Evolutionary conservation across 1,284 basidiomycete species (phyloP), one percentile per base, ranked within the genome.

Genomic region (Papiliotrema terrestris): DNA sequence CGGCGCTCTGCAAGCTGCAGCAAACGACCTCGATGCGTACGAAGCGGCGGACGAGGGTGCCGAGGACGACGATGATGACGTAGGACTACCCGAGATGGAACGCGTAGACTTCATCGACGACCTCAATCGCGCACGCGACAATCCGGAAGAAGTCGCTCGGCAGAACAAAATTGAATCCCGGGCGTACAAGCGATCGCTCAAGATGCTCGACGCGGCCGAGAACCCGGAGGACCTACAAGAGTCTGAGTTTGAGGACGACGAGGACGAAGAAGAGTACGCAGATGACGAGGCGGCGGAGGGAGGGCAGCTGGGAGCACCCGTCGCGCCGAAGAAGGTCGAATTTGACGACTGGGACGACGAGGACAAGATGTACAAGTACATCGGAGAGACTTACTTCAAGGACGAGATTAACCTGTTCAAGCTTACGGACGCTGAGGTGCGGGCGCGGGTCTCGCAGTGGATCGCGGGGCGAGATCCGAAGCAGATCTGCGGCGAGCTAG

Each of bases 31-130:
- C 2, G 67, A 62, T 5, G 42, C 58, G 3, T 55, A 48, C 26
- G 58, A 36, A 1, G 54, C 52, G 3, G 78, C 77, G 19, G 76
- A 78, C 5, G 77, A 77, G 8, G 79, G 82, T 42, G 70, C 69
- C 19, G 61, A 63, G 22, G 78, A 77, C 17, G 29, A 32, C n/a
- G 68, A 73, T 44, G 48, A 49, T 17, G 51, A 52, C 20, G 44
- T 15, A 2, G 55, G 58, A 17, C 47, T 68, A 29, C 57, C 53
- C n/a, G 60, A 55, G 14, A 55, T 63, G 26, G 37, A 51, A 4
- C 57, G 61, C 14, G 61, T 58, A 15, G 83, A 85, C 54, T 85
- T 86, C 44, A 84, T 86, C 58, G 82, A 83, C 0, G 72, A 80
- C 14, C 78, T 88, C 19, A 58, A 59, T 29, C 51, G 47, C 1